phyloP scores from a whole-genome alignment of 2,329 filamentous ascomycete species.

The Fusarium metavorans region DNA sequence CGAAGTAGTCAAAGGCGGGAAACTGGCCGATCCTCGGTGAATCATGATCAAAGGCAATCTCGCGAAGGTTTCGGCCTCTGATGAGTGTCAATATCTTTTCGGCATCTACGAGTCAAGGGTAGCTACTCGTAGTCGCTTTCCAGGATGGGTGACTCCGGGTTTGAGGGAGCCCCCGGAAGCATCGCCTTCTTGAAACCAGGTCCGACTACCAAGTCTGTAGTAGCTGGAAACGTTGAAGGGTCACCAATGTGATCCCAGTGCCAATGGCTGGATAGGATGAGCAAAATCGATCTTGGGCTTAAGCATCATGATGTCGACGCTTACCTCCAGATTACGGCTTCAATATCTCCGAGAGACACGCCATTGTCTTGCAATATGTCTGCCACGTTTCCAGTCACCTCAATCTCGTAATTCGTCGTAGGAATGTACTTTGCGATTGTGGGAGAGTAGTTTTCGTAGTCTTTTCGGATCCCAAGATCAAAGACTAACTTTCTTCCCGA shows the following conservation, averaged over 20 bases:
- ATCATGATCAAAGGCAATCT: constrained; percentile 42
- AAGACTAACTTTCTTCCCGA: constrained; percentile 47
- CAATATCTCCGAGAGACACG: constrained; percentile 14
- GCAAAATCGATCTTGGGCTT: not conserved
- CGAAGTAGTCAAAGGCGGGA: constrained; percentile 56
- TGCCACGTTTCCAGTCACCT: constrained; percentile 41
- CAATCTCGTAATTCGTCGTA: constrained; percentile 43
- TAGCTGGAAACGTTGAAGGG: constrained; percentile 57
- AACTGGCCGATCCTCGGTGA: constrained; percentile 51
- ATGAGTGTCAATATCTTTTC: not conserved
- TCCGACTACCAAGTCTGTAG: constrained; percentile 63
- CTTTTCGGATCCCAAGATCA: constrained; percentile 48
- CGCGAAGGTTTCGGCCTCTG: constrained; percentile 43
- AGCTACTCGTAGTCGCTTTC: constrained; percentile 45
- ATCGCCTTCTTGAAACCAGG: constrained; percentile 61
- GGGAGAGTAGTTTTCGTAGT: constrained; percentile 44
- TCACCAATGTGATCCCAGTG: constrained; percentile 67
- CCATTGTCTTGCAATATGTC: constrained; percentile 32
- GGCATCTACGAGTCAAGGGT: not conserved
- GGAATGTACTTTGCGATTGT: constrained; percentile 43
- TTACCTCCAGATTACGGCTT: constrained; percentile 41
- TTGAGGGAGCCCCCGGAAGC: constrained; percentile 60
- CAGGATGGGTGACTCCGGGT: constrained; percentile 48
- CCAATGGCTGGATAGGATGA: constrained; percentile 51
- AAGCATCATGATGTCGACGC: not conserved